Evolutionary conservation across 2,329 filamentous ascomycete species (phyloP), one percentile per base, ranked within the genome.

Genomic region (Knufia petricola): DNA sequence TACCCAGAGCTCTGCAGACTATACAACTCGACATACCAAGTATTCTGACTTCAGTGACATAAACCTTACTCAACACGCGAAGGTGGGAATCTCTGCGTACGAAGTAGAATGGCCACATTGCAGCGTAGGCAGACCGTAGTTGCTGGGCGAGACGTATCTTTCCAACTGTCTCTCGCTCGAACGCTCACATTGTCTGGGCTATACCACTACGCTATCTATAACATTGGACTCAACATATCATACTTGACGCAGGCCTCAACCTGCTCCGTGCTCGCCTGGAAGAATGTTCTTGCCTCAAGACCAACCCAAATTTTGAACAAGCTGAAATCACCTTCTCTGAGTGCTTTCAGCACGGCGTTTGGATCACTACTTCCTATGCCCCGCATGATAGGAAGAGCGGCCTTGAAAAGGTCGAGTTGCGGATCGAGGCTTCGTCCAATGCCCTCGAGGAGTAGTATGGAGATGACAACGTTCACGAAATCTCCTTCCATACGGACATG

Each of bases 401-500:
- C 81, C 61, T 81, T 81, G 55, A 98, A 83, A 10, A 98, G 72
- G 67, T 98, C 92, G 40, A 95, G 72, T 46, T 90, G 75, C 0
- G 92, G 90, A 63, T 96, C 84, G 13, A 98, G 69, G 51, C 76
- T 87, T 52, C 92, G 78, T 0, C 92, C 92, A 60, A 96, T 98
- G 4, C 92, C 92, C 64, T 98, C 92, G 1, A 98, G 74, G 1
- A 98, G 74, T 28, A 98, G 70, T 46, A 96, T 95, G 51, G 87
- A 94, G 50, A 98, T 84, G 24, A 98, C 90, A 3, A 98, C 92
- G 62, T 98, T 98, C 63, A 98, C 88, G 63, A 96, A 98, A 64
- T 98, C 92, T 7, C 92, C 92, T 66, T 98, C 92, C 44, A 98
- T 77, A 7, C 92, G 78, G 3, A 98, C 92, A 62, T 98, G 92